Conservation (phyloP, 2,329 filamentous ascomycete genomes). For the Aspergillus costaricaensis region DNA sequence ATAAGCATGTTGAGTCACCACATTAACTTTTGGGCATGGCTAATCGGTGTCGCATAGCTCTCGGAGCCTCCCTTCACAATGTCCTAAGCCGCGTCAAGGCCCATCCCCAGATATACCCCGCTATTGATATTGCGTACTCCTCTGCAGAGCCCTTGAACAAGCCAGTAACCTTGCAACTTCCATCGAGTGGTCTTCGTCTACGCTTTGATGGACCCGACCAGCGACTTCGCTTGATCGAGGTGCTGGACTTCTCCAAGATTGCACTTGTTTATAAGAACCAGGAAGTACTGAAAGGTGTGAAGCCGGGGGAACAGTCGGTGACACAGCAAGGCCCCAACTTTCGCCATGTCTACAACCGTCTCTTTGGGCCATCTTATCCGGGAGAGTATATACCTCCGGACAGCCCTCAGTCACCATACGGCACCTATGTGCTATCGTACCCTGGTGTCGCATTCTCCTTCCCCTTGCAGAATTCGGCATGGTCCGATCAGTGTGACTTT, state of each 20-base stretch:
- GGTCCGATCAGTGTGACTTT: constrained; percentile 74
- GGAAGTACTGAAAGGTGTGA: constrained; percentile 67
- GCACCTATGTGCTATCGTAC: constrained; percentile 89
- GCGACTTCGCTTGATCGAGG: constrained; percentile 84
- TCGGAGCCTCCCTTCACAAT: constrained; percentile 90
- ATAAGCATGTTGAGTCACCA: constrained; percentile 46
- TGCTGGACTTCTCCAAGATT: constrained; percentile 84
- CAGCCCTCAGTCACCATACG: constrained; percentile 55
- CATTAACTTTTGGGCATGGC: constrained; percentile 16
- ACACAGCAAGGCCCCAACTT: constrained; percentile 69
- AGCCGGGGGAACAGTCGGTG: constrained; percentile 34
- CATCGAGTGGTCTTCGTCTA: constrained; percentile 82
- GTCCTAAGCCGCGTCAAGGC: constrained; percentile 84
- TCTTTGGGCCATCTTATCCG: constrained; percentile 92
- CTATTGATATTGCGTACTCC: constrained; percentile 80
- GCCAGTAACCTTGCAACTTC: constrained; percentile 73
- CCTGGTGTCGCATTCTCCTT: constrained; percentile 94
- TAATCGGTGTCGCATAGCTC: constrained; percentile 56
- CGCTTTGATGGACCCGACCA: constrained; percentile 95
- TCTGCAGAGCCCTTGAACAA: constrained; percentile 71
- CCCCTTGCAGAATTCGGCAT: constrained; percentile 70
- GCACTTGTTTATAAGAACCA: constrained; percentile 79
- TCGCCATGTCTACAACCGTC: constrained; percentile 83
- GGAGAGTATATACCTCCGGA: constrained; percentile 80
- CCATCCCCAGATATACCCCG: constrained; percentile 78